phyloP scores from a whole-genome alignment of 2,329 filamentous ascomycete species.

The Alternaria infectoria region DNA sequence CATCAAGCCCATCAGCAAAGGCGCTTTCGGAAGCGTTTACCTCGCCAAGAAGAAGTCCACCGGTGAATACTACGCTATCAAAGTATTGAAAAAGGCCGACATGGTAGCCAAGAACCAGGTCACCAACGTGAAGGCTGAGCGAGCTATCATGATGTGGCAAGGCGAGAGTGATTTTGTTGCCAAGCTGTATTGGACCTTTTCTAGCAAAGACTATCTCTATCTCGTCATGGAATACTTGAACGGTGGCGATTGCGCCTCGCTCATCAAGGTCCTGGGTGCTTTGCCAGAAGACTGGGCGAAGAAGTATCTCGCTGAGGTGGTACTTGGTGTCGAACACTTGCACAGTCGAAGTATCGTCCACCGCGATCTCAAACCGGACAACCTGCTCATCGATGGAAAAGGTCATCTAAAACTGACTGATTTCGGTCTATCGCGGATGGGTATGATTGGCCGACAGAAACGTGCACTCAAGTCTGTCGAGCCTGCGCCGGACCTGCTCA shows the following conservation, averaged over 20 bases:
- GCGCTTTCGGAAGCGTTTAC: conserved; percentile 97
- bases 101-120: conserved; percentile 99
- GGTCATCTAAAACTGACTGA: conserved; percentile 97
- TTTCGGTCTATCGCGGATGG: conserved; percentile 97
- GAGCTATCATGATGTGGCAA: conserved; percentile 99
- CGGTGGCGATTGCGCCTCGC: conserved; percentile 92
- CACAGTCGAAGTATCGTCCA: conserved; percentile 96
- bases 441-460: conserved; percentile 94
- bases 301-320: conserved; percentile 95
- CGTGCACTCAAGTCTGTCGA: conserved; percentile 79
- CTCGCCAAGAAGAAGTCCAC: conserved; percentile 98
- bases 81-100: conserved; percentile 98
- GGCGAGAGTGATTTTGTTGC: conserved; percentile 98
- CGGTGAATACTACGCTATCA: conserved; percentile 98
- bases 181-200: conserved; percentile 99
- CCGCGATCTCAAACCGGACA: conserved; percentile 95
- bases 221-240: conserved; percentile 99
- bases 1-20: conserved; percentile 99
- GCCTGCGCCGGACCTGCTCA: conserved; percentile 88
- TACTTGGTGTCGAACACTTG: conserved; percentile 94
- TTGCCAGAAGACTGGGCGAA: conserved; percentile 97
- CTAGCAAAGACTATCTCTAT: conserved; percentile 98
- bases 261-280: conserved; percentile 92
- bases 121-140: conserved; percentile 97
- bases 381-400: conserved; percentile 94